Base-by-base conservation (phyloP, 768 basidiomycete genomes). In the Myochromella boudieri region DNA sequence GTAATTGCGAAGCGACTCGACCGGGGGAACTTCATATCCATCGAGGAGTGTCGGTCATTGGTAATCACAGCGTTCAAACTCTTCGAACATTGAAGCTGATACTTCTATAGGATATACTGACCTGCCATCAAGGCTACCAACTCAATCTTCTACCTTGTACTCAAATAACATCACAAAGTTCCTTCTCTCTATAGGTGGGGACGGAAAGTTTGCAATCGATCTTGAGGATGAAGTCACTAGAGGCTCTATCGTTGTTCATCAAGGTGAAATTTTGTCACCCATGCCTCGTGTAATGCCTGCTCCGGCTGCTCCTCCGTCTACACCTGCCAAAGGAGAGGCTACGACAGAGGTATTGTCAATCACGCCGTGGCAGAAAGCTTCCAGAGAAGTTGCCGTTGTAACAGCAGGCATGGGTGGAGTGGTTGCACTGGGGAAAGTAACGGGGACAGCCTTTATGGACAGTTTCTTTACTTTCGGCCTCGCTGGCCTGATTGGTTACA, bases 131-230 rank as follows among this genome's bases (percentile, higher is more conserved):
- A 80, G 91, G 29, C 69, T 94, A 27, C 91, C 91, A 12, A 94
- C 91, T 0, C 91, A 94, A 58, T 90, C 90, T 4, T 91, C 88
- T 3, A 91, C 89, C 3, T 69, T 94, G 5, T 94, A 94, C 63
- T 94, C 91, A 5, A 94, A 94, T 67, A 94, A 94, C 59, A 84
- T 94, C 52, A 85, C 87, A 28, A 94, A 94, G 62, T 93, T 94
- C 67, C 74, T 94, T 34, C 72, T 93, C 12, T 91, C 91, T 3
- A 78, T 94, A 6, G 82, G 84, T 11, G 76, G 76, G 29, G 77
- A 84, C 34, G 75, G 72, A 36, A 78, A 71, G 37, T 93, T 82
- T 60, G 65, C 64, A 5, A 68, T 94, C 44, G 80, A 93, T 59
- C 72, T 92, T 12, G 77, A 79, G 12, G 91, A 94, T 56, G 91